A percentile compares a stretch with the other conserved stretches of the same genome.
Evolutionary conservation across 2,329 filamentous ascomycete genomes (phyloP).

Genomic region (Trichoderma asperellum): DNA sequence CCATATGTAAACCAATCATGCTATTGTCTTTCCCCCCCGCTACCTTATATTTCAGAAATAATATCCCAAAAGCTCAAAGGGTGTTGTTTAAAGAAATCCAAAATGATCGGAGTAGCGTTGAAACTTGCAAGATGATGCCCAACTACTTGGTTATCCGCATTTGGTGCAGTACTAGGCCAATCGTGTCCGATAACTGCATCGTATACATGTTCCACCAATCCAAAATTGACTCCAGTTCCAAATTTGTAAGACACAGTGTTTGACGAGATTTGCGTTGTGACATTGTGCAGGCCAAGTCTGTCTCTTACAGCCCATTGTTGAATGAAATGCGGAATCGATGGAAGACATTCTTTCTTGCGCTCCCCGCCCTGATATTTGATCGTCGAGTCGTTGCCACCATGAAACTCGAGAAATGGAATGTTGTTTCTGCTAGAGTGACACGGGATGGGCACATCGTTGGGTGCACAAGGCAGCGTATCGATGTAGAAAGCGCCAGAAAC

Average conservation of each 20-base stretch:
- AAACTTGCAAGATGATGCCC: constrained; percentile 16
- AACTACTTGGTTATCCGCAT: background rate
- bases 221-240: background rate
- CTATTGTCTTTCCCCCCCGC: background rate
- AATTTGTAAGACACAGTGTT: constrained; percentile 7
- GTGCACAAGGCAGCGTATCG: background rate
- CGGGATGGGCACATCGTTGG: background rate
- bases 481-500: constrained; percentile 14
- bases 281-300: background rate
- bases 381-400: constrained; percentile 10
- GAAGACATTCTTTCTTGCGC: constrained; percentile 10
- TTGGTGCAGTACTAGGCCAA: constrained; percentile 1
- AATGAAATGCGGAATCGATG: constrained; percentile 18
- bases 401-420: constrained; percentile 13
- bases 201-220: background rate
- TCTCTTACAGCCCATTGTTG: constrained; percentile 14
- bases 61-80: background rate
- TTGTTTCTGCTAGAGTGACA: background rate
- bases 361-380: background rate
- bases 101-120: constrained; percentile 7
- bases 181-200: constrained; percentile 14
- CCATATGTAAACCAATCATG: background rate
- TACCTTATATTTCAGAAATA: background rate
- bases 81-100: constrained; percentile 1
- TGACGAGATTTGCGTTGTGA: background rate